Conservation (phyloP, 2,329 filamentous ascomycete species). For the Tolypocladium ovalisporum region DNA sequence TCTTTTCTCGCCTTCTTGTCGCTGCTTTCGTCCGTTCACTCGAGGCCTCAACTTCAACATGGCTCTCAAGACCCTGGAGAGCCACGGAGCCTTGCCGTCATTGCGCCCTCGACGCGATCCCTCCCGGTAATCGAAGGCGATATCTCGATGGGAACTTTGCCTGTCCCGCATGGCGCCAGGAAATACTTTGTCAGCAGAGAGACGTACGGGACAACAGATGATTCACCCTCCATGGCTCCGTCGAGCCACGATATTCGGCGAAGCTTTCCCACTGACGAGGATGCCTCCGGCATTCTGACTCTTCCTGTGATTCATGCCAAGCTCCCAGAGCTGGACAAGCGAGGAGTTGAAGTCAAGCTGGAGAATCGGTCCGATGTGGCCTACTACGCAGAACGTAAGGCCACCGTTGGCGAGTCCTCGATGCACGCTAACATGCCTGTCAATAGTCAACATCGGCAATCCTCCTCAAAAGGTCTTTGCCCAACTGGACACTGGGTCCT, state of each 20-base stretch:
- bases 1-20: conserved; percentile 3
- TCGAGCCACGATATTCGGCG: neutral
- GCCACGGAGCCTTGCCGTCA: conserved; percentile 1
- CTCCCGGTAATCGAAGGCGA: neutral
- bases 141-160: conserved; percentile 4
- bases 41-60: conserved; percentile 5
- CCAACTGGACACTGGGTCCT: conserved; percentile 48
- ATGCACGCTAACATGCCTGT: neutral
- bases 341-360: conserved; percentile 32
- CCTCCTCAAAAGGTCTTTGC: conserved; percentile 42
- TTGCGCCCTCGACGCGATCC: neutral
- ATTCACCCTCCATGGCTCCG: neutral
- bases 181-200: neutral
- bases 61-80: conserved; percentile 2
- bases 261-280: conserved; percentile 1
- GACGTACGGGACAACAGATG: neutral
- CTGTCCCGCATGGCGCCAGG: conserved; percentile 2
- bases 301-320: conserved; percentile 19
- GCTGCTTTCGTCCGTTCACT: conserved; percentile 2
- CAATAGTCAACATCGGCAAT: conserved; percentile 37
- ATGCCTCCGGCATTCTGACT: conserved; percentile 11
- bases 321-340: conserved; percentile 22
- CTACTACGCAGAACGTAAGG: conserved; percentile 38
- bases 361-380: conserved; percentile 42
- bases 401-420: neutral